Conservation (phyloP, 345 rosid species). For the Dipteronia sinensis region DNA sequence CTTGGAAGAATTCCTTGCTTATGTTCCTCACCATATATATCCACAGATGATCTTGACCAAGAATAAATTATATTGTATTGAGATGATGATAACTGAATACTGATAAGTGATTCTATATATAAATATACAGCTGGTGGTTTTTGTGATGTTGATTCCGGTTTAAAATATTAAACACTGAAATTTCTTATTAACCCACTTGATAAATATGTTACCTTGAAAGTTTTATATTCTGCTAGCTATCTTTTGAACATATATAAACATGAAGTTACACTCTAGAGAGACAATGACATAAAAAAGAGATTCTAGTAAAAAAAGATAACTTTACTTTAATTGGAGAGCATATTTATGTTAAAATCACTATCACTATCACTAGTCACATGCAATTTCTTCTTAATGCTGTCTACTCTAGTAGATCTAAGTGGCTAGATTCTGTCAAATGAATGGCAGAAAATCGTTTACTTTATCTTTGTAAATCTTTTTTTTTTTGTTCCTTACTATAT, state of each 20-base stretch:
- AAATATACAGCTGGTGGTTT: background rate
- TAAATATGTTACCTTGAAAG: slow-evolving; percentile 5
- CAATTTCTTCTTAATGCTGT: slow-evolving; percentile 10
- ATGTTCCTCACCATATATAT: slow-evolving; percentile 29
- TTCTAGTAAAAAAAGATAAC: background rate
- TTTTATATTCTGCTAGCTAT: background rate
- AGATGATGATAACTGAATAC: too few species aligned
- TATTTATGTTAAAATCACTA: background rate
- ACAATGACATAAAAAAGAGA: background rate
- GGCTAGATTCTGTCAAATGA: slow-evolving; percentile 19
- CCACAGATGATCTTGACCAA: background rate
- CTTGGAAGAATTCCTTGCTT: slow-evolving; percentile 31
- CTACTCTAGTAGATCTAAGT: background rate
- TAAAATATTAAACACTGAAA: background rate
- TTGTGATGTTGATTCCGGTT: background rate
- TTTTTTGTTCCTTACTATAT: background rate
- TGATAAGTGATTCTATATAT: slow-evolving; percentile 4
- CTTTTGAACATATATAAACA: background rate
- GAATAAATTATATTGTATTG: background rate
- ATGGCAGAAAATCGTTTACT: background rate
- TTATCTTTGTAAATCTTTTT: background rate
- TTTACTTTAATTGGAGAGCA: background rate
- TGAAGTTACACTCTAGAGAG: background rate
- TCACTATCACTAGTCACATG: background rate
- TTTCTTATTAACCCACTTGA: slow-evolving; percentile 23